Evolutionary conservation across 345 rosid genomes (phyloP), one percentile per base, ranked within the genome.

Genomic region (Lepidium sativum): DNA sequence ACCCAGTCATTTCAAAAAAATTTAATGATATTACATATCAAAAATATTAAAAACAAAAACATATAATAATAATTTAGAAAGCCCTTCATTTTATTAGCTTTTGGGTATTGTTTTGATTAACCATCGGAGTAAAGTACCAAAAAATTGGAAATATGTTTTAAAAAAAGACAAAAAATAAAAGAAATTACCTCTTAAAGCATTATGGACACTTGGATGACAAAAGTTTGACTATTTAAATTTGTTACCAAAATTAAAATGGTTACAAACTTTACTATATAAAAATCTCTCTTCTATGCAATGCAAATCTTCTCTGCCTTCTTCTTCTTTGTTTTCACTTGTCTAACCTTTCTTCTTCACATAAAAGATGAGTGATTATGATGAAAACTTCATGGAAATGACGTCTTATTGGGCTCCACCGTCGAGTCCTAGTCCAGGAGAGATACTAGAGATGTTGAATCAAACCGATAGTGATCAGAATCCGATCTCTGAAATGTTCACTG

Each of bases 141-240:
- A 25, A 4, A 25, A 0, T 4, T 25, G 29, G 29, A 25, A 25
- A 25, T 4, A 4, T 4, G 4, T 5, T n/a, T 25, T 25, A 2
- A 25, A 1, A 2, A 10, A 63, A 9, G 37, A 18, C 23, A 33
- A 45, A 34, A 23, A 23, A 37, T 6, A 52, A 34, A 42, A 16
- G 21, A 14, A 41, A 40, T 20, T 14, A 7, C 9, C n/a, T 53
- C 23, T 8, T 60, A 5, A 43, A 10, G 25, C 25, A 53, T 44
- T 53, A 9, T 35, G 15, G 33, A 41, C 39, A 40, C 18, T 21
- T 27, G 33, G 56, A 37, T 6, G 29, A 25, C 32, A 1, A 27
- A 70, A 52, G 49, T 70, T 70, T 70, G 74, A 70, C 75, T 34
- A 42, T 8, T 4, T 70, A 35, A 45, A 21, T 25, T 9, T 20